Evolutionary conservation across 2,329 filamentous ascomycete species (phyloP).

Genomic region (Escovopsis weberi): DNA sequence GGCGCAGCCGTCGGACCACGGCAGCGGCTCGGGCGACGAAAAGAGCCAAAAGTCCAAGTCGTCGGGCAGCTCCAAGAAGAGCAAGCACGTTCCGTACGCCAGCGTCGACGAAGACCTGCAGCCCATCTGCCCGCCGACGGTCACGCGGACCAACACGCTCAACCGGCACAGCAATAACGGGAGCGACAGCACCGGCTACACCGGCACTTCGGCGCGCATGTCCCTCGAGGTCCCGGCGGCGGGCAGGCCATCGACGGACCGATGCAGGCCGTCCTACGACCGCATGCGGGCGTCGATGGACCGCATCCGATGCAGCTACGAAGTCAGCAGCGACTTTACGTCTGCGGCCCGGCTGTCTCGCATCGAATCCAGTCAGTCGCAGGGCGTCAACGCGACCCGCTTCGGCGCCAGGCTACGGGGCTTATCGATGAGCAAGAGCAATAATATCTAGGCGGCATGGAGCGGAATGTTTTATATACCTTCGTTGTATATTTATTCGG

Average conservation of each 20-base stretch:
- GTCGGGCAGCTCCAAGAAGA: slow-evolving; percentile 43
- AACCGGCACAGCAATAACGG: slow-evolving; percentile 77
- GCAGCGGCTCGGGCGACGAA: slow-evolving; percentile 23
- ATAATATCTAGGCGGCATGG: slow-evolving; percentile 18
- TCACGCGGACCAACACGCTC: slow-evolving; percentile 58
- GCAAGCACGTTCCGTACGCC: slow-evolving; percentile 42
- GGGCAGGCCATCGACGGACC: slow-evolving; percentile 45
- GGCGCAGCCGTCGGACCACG: slow-evolving; percentile 17
- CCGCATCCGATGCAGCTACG: slow-evolving; percentile 66
- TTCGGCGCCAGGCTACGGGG: slow-evolving; percentile 26
- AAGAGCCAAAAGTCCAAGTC: slow-evolving; percentile 32
- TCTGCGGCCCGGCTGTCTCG: slow-evolving; percentile 73
- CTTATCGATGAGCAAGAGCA: slow-evolving; percentile 27
- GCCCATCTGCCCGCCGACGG: slow-evolving; percentile 84
- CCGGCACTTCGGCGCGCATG: slow-evolving; percentile 43
- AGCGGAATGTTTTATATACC: slow-evolving; percentile 4
- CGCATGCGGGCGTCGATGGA: slow-evolving; percentile 80
- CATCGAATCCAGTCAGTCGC: slow-evolving; percentile 59
- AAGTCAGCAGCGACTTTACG: slow-evolving; percentile 81
- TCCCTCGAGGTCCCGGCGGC: slow-evolving; percentile 27
- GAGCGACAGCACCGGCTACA: slow-evolving; percentile 83
- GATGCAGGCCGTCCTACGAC: slow-evolving; percentile 73
- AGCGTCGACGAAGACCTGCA: slow-evolving; percentile 75
- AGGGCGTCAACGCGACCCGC: slow-evolving; percentile 9
- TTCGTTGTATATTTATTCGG: slow-evolving; percentile 16